Percentiles rank a stretch among this genome's conserved stretches.
These are phyloP conservation scores for Peronospora farinosa DNA, from an alignment of 352 stramenopile genomes.

Conservation along the genomic window DNA sequence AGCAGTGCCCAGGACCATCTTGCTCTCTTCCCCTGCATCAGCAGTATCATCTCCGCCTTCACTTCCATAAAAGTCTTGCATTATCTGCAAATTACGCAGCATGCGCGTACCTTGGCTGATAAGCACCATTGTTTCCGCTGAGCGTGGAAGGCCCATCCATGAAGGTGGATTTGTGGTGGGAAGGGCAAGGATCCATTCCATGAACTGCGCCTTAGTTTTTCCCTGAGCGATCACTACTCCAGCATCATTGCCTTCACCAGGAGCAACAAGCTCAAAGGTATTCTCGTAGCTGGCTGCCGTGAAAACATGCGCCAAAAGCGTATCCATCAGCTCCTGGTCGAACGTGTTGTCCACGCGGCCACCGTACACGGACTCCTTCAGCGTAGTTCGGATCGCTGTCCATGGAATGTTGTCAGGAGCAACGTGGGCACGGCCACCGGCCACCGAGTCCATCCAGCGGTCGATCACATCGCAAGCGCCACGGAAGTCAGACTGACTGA, in stretches of 20 bases:
- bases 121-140: constrained; percentile 87
- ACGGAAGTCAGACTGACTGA: constrained; percentile 97
- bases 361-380: constrained; percentile 97
- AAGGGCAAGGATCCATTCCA: constrained; percentile 84
- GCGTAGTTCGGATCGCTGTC: constrained; percentile 93
- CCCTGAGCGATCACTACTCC: constrained; percentile 78
- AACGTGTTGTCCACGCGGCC: constrained; percentile 95
- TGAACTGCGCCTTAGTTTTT: constrained; percentile 89
- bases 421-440: constrained; percentile 77
- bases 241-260: constrained; percentile 36
- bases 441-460: constrained; percentile 90
- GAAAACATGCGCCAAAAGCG: constrained; percentile 91
- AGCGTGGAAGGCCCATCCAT: constrained; percentile 90
- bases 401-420: constrained; percentile 97
- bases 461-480: constrained; percentile 98
- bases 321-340: constrained; percentile 94
- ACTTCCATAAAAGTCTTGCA: constrained; percentile 77
- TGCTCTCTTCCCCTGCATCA: constrained; percentile 43
- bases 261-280: constrained; percentile 58
- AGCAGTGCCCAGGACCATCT: constrained; percentile 44
- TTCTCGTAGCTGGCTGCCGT: constrained; percentile 92
- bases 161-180: constrained; percentile 87
- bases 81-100: constrained; percentile 73
- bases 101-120: constrained; percentile 70
- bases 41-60: constrained; percentile 39